Conservation (phyloP, 192 early-diverging fungal genomes). For the Umbelopsis sp. region DNA sequence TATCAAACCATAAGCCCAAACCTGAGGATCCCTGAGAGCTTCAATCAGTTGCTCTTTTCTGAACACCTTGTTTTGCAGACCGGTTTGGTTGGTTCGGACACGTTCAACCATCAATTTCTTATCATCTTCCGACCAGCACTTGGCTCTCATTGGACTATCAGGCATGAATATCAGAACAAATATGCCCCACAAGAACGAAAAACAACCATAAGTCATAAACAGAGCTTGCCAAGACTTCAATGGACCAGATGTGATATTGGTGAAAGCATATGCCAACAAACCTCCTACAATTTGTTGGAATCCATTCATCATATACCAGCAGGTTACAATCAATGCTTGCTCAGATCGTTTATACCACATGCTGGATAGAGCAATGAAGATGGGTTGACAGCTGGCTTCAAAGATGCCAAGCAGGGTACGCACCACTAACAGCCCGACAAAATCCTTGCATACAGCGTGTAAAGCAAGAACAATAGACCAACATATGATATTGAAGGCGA, state of each 20-base stretch:
- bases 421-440: not conserved
- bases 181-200: constrained; percentile 17
- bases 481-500: constrained; percentile 14
- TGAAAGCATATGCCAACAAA: constrained; percentile 26
- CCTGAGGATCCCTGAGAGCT: constrained; percentile 21
- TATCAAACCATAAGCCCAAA: constrained; percentile 25
- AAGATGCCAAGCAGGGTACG: constrained; percentile 20
- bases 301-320: constrained; percentile 29
- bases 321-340: constrained; percentile 14
- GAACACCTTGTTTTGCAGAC: constrained; percentile 18
- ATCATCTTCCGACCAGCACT: constrained; percentile 27
- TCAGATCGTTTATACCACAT: constrained; percentile 20
- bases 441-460: constrained; percentile 7
- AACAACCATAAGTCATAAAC: constrained; percentile 22
- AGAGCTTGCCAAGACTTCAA: constrained; percentile 28
- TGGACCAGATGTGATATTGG: constrained; percentile 25
- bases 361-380: constrained; percentile 5
- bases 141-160: constrained; percentile 30
- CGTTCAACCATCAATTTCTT: constrained; percentile 30
- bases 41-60: constrained; percentile 27
- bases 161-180: constrained; percentile 21
- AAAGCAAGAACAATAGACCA: constrained; percentile 8
- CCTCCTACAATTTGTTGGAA: constrained; percentile 30
- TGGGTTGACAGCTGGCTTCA: constrained; percentile 7
- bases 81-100: constrained; percentile 25